Evolutionary conservation across 2,329 filamentous ascomycete species (phyloP), one percentile per base, ranked within the genome.

Genomic region (Tricladium varicosporioides): DNA sequence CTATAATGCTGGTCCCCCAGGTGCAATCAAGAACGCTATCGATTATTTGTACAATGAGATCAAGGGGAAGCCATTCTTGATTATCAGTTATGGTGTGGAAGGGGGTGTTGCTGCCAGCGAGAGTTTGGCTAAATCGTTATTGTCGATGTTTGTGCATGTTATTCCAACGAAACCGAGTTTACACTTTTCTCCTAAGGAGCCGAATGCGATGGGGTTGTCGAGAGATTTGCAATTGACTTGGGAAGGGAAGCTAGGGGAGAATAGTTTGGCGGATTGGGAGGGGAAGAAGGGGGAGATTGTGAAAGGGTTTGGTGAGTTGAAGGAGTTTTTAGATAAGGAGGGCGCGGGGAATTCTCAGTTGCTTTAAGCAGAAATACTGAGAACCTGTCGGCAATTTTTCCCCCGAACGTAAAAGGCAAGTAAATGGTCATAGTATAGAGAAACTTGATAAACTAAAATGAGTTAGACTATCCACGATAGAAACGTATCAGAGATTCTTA

Each of bases 41-140:
- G 84, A 86, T 66, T 86, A 83, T 64, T 74, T 87, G 0, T 78
- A 75, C 62, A 71, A 84, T 63, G 82, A 85, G 65, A 85, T 81
- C 79, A 75, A 69, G 19, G 79, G 76, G 8, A 85, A 85, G 67
- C 78, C 81, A 0, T 75, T 74, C 15, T 70, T 72, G 48, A 73
- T 85, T 55, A 75, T 86, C 22, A 79, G 74, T 55, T 85, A 85
- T 69, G 82, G 83, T 4, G 74, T 75, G 0, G 60, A 67, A 3
- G 77, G 78, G 32, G 78, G 77, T 27, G 58, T 55, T 43, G 55
- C 57, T 16, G 70, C 73, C 7, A 68, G 61, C 32, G 67, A 71
- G 47, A 63, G 67, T 47, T 64, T 70, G 19, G 47, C 60, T 62
- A 11, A 64, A 60, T 1, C 61, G 74, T 8, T 46, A 59, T 48